Base-by-base conservation (phyloP, 805 yeast species). In the Yarrowia sp. region DNA sequence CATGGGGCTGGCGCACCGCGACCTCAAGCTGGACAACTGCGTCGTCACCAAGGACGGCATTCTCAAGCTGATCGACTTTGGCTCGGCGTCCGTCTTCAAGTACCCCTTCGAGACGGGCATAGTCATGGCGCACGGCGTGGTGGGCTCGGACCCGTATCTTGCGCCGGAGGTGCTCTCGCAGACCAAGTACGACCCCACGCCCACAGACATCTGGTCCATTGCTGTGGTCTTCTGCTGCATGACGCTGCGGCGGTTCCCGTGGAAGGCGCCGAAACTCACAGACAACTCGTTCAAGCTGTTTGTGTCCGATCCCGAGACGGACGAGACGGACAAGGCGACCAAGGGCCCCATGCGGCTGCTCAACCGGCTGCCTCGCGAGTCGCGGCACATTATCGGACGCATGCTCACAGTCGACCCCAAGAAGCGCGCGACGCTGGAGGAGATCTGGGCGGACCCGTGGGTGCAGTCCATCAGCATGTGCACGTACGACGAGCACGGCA, bases 101-200 rank as follows among this genome's bases (percentile, higher is more conserved):
- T 91, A 91, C 72, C 97, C 97, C 1, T 58, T 58, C 18, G 53
- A 58, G n/a, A 58, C 41, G 2, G 53, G 53, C 10, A 74, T 87
- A 65, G 84, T 88, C 62, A 91, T 88, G 70, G 84, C 96, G 1
- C 85, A 85, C 55, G 96, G 96, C 5, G 86, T 89, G 61, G 96
- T 89, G 44, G 96, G 96, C 1, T 85, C 92, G 13, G 96, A 90
- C 75, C 92, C 97, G 29, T 87, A 88, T 73, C 76, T 91, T 72
- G 96, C 97, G 0, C 97, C 97, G 0, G 97, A 91, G 72, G 96
- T 89, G 7, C 83, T 92, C 65, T 88, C 90, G 9, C 87, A 88
- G 71, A 78, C 84, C 67, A 86, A 86, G 65, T 91, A 91, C 70
- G 96, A 89, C 71, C 97, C 97, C 14, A 81, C 96, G 66, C 96